Evolutionary conservation across 345 rosid species (phyloP), one percentile per base, ranked within the genome.

Genomic region (Ceriops decandra): DNA sequence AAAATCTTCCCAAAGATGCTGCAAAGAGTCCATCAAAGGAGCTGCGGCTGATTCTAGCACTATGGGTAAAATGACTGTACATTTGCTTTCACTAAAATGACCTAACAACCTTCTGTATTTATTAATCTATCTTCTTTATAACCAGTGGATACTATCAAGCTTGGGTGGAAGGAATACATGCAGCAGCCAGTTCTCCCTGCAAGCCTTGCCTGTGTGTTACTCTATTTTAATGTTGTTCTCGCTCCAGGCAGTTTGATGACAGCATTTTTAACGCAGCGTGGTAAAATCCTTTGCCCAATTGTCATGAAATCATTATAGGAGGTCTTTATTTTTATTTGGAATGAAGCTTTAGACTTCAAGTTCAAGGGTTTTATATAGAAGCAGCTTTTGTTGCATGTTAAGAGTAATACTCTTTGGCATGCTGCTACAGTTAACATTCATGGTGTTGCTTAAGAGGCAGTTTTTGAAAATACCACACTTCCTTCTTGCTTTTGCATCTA

Each of bases 161-260:
- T 87, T 35, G 99, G 97, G 74, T 91, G 95, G 99, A 89, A 78
- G 85, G 97, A 93, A 80, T 93, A 91, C 72, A 71, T 91, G 66
- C 93, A 91, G 62, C 96, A 89, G 75, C 99, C 96, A 2, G 96
- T 88, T 76, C 95, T 93, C 66, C 97, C 97, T 27, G 98, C 98
- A 68, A 91, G 98, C 82, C 91, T 91, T 7, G 96, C 99, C 58
- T 88, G 70, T 60, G 99, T 91, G 66, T 90, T 93, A 57, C 89
- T 93, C 67, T 89, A 62, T 85, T 89, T 91, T 80, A 93, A 93
- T 76, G 87, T 89, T 60, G 90, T 89, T 72, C 97, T 93, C 52
- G 81, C 91, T 65, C 97, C 99, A 7, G 87, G 96, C 76, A 89
- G 97, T 74, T 79, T 93, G 82, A 93, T 93, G 97, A 93, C 97